phyloP scores from a whole-genome alignment of 352 stramenopile species.

The Phytopythium chamaehyphon region DNA sequence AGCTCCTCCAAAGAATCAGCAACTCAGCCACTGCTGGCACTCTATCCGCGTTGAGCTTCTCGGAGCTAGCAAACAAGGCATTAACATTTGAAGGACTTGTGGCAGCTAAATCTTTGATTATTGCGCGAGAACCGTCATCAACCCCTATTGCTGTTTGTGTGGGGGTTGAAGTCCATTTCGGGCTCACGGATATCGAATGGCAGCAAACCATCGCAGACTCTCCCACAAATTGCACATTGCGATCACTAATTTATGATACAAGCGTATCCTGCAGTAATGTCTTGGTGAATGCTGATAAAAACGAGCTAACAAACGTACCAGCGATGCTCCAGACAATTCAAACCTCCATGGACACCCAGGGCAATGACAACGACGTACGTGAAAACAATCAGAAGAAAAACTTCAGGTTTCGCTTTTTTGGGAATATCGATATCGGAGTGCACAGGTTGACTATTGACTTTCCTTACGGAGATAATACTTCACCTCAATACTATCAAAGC shows the following conservation, averaged over 20 bases:
- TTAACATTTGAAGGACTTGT: constrained; percentile 31
- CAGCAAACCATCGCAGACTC: neutral
- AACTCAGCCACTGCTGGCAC: constrained; percentile 1
- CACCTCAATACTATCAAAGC: constrained; percentile 3
- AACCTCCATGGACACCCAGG: constrained; percentile 3
- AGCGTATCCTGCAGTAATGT: constrained; percentile 18
- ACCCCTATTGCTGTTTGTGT: constrained; percentile 14
- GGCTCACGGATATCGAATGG: constrained; percentile 44
- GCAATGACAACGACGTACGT: neutral
- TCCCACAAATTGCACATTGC: neutral
- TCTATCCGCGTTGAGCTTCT: constrained; percentile 12
- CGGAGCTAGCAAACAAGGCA: constrained; percentile 20
- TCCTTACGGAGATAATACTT: constrained; percentile 27
- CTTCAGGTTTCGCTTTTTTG: constrained; percentile 42
- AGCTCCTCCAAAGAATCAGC: constrained; percentile 22
- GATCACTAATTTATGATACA: constrained; percentile 27
- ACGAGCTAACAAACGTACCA: neutral
- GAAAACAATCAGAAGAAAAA: constrained; percentile 5
- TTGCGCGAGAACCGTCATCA: constrained; percentile 2
- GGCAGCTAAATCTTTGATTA: constrained; percentile 11
- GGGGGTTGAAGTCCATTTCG: constrained; percentile 31
- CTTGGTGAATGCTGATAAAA: constrained; percentile 11
- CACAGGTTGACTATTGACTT: constrained; percentile 25
- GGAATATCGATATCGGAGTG: constrained; percentile 44
- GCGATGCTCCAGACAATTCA: neutral